phyloP scores from a whole-genome alignment of 306 rosid genomes.

The Comarum palustre region DNA sequence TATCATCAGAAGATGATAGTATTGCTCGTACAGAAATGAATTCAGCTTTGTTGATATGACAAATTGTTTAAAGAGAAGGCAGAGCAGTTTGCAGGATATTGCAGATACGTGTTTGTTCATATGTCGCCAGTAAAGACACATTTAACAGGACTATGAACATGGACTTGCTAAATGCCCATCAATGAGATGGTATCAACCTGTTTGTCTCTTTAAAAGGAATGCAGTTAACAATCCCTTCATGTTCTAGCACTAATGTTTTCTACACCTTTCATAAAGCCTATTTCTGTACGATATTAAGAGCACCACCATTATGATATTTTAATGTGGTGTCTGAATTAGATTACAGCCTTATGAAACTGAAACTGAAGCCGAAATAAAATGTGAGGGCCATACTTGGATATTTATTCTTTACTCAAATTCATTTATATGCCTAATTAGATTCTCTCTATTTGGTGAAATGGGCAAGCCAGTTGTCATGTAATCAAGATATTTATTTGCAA shows the following conservation, averaged over 20 bases:
- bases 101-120: not conserved
- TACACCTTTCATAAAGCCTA: not conserved
- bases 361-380: slow-evolving; percentile 1
- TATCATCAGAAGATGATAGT: not conserved
- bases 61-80: not conserved
- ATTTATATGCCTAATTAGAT: not conserved
- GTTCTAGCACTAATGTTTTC: not conserved
- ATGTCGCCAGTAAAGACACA: not conserved
- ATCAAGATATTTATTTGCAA: not conserved
- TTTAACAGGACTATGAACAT: not conserved
- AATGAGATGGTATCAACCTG: not conserved
- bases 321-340: not conserved
- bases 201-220: not conserved
- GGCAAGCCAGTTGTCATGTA: not conserved
- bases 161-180: not conserved
- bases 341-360: not conserved
- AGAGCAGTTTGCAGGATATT: not conserved
- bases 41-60: not conserved
- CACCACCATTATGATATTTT: not conserved
- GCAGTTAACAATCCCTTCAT: not conserved
- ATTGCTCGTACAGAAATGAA: not conserved
- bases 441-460: not conserved
- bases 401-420: not conserved
- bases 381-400: not conserved
- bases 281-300: not conserved